These are phyloP conservation scores for Laetiporus sulphureus DNA, from an alignment of 1,284 basidiomycete genomes.

Conservation along the genomic window DNA sequence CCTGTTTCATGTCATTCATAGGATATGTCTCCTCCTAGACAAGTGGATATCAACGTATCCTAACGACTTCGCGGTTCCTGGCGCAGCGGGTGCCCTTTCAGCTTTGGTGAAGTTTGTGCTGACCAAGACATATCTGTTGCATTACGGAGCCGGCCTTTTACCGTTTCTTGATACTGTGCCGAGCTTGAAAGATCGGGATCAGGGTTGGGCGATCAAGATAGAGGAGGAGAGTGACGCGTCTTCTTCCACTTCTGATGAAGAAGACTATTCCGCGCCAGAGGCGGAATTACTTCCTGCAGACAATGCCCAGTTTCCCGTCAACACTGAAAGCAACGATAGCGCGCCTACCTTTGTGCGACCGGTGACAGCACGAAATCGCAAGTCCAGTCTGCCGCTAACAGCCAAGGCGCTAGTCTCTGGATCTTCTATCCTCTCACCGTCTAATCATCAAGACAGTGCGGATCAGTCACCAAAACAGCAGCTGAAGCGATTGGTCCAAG, in stretches of 20 bases:
- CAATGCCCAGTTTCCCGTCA: slow-evolving; percentile 1
- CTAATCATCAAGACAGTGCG: not conserved
- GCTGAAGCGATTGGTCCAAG: slow-evolving; percentile 53
- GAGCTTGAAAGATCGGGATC: slow-evolving; percentile 54
- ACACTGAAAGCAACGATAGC: not conserved
- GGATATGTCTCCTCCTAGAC: slow-evolving; percentile 71
- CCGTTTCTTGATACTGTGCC: slow-evolving; percentile 67
- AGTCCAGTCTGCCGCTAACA: slow-evolving; percentile 52
- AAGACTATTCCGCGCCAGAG: slow-evolving; percentile 25
- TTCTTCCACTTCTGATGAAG: slow-evolving; percentile 45
- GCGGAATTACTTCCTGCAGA: slow-evolving; percentile 13
- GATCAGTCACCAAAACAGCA: slow-evolving; percentile 40
- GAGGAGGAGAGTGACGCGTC: slow-evolving; percentile 61
- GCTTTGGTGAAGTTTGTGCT: slow-evolving; percentile 72
- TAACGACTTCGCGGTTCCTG: slow-evolving; percentile 69
- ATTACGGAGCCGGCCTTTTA: slow-evolving; percentile 75
- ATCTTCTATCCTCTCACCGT: slow-evolving; percentile 8
- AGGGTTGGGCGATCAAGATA: slow-evolving; percentile 61
- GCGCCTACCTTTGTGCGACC: slow-evolving; percentile 6
- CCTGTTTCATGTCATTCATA: slow-evolving; percentile 19
- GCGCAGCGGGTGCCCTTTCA: slow-evolving; percentile 60
- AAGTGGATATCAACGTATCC: slow-evolving; percentile 69
- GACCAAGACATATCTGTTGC: slow-evolving; percentile 70
- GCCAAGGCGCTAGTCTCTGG: slow-evolving; percentile 31
- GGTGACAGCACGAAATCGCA: slow-evolving; percentile 43